Evolutionary conservation across 2,329 filamentous ascomycete species (phyloP), one percentile per base, ranked within the genome.

Genomic region (Mariannaea elegans): DNA sequence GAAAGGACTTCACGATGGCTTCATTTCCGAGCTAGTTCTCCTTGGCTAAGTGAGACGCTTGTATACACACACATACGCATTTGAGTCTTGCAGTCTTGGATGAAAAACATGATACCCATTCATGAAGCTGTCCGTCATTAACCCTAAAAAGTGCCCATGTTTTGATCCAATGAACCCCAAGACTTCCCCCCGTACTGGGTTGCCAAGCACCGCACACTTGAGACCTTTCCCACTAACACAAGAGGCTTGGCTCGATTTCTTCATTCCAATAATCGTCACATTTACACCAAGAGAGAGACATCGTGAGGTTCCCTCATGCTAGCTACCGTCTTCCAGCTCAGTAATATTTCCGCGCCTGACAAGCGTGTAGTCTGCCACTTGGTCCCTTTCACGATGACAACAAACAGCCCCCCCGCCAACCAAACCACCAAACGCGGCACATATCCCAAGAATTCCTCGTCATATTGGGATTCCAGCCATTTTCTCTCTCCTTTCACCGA

Each of bases 231-330:
- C 32, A 39, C 10, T 23, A 31, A 50, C 18, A 29, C 36, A 21
- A 34, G 48, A 57, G 24, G 46, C 50, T 59, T 46, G 23, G 13
- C 32, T 42, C 34, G 14, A 10, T 5, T 39, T 27, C 19, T 63
- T 66, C 66, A 67, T 71, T 71, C 66, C 68, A 71, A 65, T 70
- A 71, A 56, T 67, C 56, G 54, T 71, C 48, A 38, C 67, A 65
- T 55, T 68, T 71, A 44, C 52, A 71, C 65, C 58, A 68, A 52
- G 18, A 63, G 66, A 47, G 56, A 46, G 32, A 63, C 65, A 45
- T 56, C 49, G 16, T 60, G 27, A 39, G n/a, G 44, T 31, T 60
- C 56, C 60, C 55, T 56, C 47, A 31, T 64, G 56, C 50, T 67
- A 69, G 53, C 56, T 69, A 63, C 46, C 59, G 49, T 51, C 60